Conservation (phyloP, 179 eudicot genomes). For the Sideroxylon spinosum region DNA sequence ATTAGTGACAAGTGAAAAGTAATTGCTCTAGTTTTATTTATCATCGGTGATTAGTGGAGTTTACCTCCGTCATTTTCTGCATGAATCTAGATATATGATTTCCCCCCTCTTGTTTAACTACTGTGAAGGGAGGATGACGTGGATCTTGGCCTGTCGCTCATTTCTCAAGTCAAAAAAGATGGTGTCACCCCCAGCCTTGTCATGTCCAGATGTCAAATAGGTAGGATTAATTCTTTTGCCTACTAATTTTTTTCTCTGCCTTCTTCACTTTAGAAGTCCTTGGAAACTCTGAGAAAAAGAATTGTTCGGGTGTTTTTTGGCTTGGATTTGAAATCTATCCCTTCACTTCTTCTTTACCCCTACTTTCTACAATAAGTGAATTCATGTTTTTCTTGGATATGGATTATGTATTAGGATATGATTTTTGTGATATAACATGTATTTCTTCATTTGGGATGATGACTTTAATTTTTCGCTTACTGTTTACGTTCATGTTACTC, state of each 20-base stretch:
- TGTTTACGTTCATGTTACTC: neutral
- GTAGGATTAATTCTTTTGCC: slow-evolving; percentile 37
- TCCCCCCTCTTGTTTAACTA: slow-evolving; percentile 17
- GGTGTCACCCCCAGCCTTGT: slow-evolving; percentile 68
- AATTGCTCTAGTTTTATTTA: slow-evolving; percentile 30
- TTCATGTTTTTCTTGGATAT: neutral
- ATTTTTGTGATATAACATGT: neutral
- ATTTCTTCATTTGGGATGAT: neutral
- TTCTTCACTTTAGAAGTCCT: neutral
- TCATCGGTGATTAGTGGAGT: neutral
- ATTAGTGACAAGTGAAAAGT: slow-evolving; percentile 86
- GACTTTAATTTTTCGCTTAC: neutral
- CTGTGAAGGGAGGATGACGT: slow-evolving; percentile 71
- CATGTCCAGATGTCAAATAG: slow-evolving; percentile 83
- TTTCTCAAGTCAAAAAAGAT: slow-evolving; percentile 74
- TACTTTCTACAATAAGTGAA: neutral
- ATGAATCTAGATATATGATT: slow-evolving; percentile 1
- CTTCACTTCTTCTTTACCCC: neutral
- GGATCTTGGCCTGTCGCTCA: slow-evolving; percentile 68
- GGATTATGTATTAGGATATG: neutral
- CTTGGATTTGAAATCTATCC: neutral
- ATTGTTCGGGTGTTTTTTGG: neutral
- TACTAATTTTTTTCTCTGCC: neutral
- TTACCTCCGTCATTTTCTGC: neutral
- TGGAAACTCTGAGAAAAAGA: neutral